These are phyloP conservation scores for Rhododendron williamsianum DNA, from an alignment of 148 eudicot genomes.

Conservation along the genomic window DNA sequence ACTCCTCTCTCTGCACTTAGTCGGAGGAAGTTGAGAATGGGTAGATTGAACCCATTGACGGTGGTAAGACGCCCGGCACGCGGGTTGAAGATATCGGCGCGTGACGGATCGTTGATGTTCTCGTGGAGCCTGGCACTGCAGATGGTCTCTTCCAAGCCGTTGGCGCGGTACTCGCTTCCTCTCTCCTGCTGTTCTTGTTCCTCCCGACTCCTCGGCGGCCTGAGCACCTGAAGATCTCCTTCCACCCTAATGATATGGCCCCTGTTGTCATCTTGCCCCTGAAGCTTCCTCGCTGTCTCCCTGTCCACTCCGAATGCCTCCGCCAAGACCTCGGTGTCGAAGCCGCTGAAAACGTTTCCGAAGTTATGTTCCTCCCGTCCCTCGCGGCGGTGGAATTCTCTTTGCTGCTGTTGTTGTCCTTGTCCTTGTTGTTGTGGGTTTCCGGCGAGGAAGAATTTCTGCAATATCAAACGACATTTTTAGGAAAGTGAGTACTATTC, in stretches of 20 bases:
- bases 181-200: constrained; percentile 12
- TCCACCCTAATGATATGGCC: constrained; percentile 54
- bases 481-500: background rate
- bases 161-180: constrained; percentile 12
- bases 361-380: background rate
- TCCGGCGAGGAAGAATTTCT: constrained; percentile 78
- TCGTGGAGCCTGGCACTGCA: constrained; percentile 41
- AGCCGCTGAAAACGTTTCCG: constrained; percentile 54
- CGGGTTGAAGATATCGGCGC: constrained; percentile 64
- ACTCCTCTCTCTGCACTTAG: constrained; percentile 69
- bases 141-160: constrained; percentile 66
- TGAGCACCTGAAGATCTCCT: constrained; percentile 45
- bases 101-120: constrained; percentile 46
- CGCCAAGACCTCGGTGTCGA: constrained; percentile 28
- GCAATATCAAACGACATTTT: background rate
- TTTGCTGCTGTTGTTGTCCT: background rate
- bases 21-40: constrained; percentile 42
- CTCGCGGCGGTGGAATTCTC: background rate
- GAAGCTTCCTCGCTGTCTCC: constrained; percentile 46
- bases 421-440: constrained; percentile 36
- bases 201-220: constrained; percentile 30
- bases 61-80: constrained; percentile 55
- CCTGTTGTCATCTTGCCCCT: constrained; percentile 41
- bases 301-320: constrained; percentile 46
- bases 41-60: constrained; percentile 55